A percentile compares a stretch with the other conserved stretches of the same genome.
phyloP scores from a whole-genome alignment of 805 yeast species.

The Sugiyamaella floridensis region DNA sequence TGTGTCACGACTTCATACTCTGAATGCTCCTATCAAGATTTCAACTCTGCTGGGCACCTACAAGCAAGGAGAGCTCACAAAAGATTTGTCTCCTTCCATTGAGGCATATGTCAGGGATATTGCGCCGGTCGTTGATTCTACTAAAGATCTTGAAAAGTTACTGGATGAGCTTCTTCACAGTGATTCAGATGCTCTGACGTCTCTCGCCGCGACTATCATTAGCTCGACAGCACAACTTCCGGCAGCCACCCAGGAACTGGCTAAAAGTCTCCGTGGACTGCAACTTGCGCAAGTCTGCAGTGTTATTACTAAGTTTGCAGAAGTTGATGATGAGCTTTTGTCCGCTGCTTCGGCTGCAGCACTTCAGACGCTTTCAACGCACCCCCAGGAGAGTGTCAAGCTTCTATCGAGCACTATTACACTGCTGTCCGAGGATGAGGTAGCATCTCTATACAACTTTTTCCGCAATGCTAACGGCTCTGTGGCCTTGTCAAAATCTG shows the following conservation, averaged over 20 bases:
- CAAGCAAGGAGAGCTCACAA: not conserved
- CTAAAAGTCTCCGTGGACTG: not conserved
- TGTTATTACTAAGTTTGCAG: not conserved
- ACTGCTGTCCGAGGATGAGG: not conserved
- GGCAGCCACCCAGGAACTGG: not conserved
- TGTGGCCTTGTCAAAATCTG: constrained; percentile 7
- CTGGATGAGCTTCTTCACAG: not conserved
- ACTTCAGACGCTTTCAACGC: not conserved
- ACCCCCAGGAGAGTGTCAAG: not conserved
- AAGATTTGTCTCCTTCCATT: not conserved
- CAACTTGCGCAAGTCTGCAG: not conserved
- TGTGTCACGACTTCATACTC: not conserved
- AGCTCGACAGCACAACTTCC: not conserved
- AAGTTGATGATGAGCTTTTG: not conserved
- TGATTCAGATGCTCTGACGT: not conserved
- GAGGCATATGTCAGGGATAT: not conserved
- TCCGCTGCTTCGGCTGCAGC: not conserved
- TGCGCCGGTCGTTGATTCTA: not conserved
- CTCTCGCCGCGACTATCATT: not conserved
- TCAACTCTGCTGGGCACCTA: not conserved
- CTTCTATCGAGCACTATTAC: not conserved
- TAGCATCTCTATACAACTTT: not conserved
- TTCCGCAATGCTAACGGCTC: constrained; percentile 3
- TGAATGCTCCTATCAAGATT: not conserved
- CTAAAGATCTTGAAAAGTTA: not conserved